These are phyloP conservation scores for Stereocaulon alpinum DNA, from an alignment of 495 filamentous ascomycete genomes.

Conservation along the genomic window DNA sequence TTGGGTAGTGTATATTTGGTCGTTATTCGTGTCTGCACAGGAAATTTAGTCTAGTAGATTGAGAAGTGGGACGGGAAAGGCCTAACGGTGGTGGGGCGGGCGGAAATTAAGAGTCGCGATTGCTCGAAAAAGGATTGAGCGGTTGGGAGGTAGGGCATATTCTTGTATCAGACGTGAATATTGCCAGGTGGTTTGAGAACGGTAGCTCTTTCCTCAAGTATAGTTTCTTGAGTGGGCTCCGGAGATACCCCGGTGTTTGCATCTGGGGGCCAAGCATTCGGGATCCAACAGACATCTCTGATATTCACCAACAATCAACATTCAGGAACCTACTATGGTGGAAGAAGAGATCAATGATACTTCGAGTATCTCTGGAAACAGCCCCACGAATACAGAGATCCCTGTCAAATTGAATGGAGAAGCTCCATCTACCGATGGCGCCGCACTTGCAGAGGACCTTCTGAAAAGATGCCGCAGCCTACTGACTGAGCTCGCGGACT, in stretches of 20 bases:
- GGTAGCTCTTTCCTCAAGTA: neutral
- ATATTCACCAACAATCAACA: no score
- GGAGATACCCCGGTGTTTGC: conserved; percentile 9
- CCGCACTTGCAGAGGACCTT: conserved; percentile 23
- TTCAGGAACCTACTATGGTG: neutral
- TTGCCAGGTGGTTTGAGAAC: neutral
- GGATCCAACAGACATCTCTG: neutral
- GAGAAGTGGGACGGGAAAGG: neutral
- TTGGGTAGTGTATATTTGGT: conserved; percentile 66
- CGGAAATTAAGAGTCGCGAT: conserved; percentile 50
- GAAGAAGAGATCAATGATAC: neutral
- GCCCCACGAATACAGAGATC: neutral
- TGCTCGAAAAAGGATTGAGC: conserved; percentile 54
- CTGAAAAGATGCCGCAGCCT: conserved; percentile 34
- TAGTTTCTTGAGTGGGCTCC: neutral
- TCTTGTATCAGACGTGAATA: neutral
- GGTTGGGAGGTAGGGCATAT: conserved; percentile 54
- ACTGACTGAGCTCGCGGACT: conserved; percentile 38
- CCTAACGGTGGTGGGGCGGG: conserved; percentile 53
- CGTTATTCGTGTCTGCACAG: conserved; percentile 63
- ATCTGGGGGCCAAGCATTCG: neutral
- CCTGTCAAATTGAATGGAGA: neutral
- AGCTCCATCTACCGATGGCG: conserved; percentile 8
- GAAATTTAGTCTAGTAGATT: conserved; percentile 12
- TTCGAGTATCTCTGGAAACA: neutral